Base-by-base conservation (phyloP, 2,329 filamentous ascomycete species). In the Aspergillus awamori region DNA sequence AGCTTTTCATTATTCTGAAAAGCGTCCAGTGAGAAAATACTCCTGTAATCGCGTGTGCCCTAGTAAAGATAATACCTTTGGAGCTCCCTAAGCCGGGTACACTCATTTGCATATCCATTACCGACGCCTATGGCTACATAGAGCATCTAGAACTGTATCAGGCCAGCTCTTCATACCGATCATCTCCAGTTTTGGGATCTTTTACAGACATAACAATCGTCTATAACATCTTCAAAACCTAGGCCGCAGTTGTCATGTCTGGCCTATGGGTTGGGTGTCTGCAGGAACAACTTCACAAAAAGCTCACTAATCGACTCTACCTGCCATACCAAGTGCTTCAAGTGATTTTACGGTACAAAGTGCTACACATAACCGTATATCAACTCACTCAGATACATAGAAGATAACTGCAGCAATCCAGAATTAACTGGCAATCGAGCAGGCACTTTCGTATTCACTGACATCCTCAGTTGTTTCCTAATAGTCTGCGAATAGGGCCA, bases 321-420 rank as follows among this genome's bases (percentile, higher is more conserved):
- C 59, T 77, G 65, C 72, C 70, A 77, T 6, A 78, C 68, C 6
- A 79, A 63, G 68, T 76, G 65, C 17, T 78, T 65, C 15, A 67
- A 62, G 56, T 67, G 65, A 69, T 68, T 33, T 63, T 48, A 65
- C 63, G 28, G 66, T 69, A 51, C 62, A 68, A 68, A 28, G 70
- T 71, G 47, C 76, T 74, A 58, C 26, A 26, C 26, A 26, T 76
- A 76, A 20, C 70, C 64, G 51, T 76, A 62, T 45, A 79, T 71
- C 13, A 78, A 66, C 64, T 77, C 13, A 8, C 17, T 41, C 15
- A 41, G 15, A 41, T 41, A 41, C 8, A 41, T 41, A 41, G 15
- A 41, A 17, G 38, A n/a, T 41, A 8, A 41, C 38, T 41, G 15
- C 15, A n/a, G 38, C 38, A 41, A 41, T n/a, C 38, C 38, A 8